Evolutionary conservation across 768 basidiomycete species (phyloP).

Genomic region (Suillus sp.): DNA sequence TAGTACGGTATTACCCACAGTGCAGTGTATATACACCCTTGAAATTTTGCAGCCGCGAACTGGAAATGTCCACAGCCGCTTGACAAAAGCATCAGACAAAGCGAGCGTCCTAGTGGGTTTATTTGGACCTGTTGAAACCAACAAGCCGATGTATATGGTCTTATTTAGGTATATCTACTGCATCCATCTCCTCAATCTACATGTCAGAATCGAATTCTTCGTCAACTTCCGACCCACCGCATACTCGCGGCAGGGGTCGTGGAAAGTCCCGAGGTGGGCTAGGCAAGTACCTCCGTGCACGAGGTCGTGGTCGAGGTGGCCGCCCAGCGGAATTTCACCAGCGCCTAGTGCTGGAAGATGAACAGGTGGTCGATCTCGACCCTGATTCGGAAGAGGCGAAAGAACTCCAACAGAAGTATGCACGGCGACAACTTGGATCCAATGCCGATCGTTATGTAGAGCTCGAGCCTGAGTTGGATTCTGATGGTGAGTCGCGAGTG

Average conservation of each 20-base stretch:
- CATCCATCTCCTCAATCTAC: background rate
- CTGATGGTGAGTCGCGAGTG: conserved; percentile 54
- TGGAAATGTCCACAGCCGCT: too few species aligned
- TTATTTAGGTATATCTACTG: too few species aligned
- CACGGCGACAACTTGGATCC: conserved; percentile 59
- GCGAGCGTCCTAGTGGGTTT: background rate
- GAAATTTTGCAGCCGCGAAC: too few species aligned
- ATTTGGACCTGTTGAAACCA: conserved; percentile 2
- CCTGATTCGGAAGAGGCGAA: conserved; percentile 46
- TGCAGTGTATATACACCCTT: too few species aligned
- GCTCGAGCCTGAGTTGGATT: conserved; percentile 66
- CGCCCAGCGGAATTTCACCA: conserved; percentile 68
- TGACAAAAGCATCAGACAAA: too few species aligned
- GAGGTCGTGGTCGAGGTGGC: conserved; percentile 65
- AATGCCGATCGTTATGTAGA: conserved; percentile 79
- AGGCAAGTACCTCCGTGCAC: conserved; percentile 74
- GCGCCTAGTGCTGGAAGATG: conserved; percentile 63
- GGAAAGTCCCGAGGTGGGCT: conserved; percentile 66
- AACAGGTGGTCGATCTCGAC: conserved; percentile 41
- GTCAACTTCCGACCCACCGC: conserved; percentile 17
- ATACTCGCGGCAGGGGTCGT: conserved; percentile 48
- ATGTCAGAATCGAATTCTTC: background rate
- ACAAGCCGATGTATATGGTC: background rate
- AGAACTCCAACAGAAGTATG: conserved; percentile 52
- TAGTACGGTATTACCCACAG: too few species aligned